Conservation (phyloP, 2,329 filamentous ascomycete species). For the Apiospora marii region DNA sequence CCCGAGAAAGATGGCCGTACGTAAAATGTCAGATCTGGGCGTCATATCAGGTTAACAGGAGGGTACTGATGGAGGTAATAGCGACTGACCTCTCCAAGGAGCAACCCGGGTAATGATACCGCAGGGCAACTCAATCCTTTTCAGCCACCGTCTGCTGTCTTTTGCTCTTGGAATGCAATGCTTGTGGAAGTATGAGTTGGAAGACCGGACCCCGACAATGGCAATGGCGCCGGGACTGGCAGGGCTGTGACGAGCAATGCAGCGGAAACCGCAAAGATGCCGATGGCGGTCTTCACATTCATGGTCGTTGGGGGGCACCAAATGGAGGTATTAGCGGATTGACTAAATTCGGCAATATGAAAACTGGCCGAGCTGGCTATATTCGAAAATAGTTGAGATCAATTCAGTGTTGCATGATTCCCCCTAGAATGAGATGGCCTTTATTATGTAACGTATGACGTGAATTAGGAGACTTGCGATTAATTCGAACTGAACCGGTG, state of each 20-base stretch:
- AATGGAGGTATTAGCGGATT: neutral
- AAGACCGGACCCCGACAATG: neutral
- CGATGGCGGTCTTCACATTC: neutral
- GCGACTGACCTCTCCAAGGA: neutral
- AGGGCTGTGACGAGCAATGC: neutral
- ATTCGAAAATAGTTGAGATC: neutral
- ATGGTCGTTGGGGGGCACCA: neutral
- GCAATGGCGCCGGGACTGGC: neutral
- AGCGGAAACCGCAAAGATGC: neutral
- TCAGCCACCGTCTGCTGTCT: slow-evolving; percentile 1
- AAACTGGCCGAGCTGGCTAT: neutral
- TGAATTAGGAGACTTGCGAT: no score
- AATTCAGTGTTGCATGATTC: neutral
- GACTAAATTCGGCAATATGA: no score
- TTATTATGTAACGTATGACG: no score
- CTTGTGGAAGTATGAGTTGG: slow-evolving; percentile 5
- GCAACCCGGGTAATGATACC: neutral
- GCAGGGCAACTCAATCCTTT: neutral
- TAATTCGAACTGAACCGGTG: neutral
- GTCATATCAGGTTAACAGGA: neutral
- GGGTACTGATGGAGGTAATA: neutral
- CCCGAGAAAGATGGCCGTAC: neutral
- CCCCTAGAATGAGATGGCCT: no score
- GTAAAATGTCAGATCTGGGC: neutral
- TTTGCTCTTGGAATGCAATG: slow-evolving; percentile 14